Evolutionary conservation across 148 eudicot genomes (phyloP).

Genomic region (Camellia japonica): DNA sequence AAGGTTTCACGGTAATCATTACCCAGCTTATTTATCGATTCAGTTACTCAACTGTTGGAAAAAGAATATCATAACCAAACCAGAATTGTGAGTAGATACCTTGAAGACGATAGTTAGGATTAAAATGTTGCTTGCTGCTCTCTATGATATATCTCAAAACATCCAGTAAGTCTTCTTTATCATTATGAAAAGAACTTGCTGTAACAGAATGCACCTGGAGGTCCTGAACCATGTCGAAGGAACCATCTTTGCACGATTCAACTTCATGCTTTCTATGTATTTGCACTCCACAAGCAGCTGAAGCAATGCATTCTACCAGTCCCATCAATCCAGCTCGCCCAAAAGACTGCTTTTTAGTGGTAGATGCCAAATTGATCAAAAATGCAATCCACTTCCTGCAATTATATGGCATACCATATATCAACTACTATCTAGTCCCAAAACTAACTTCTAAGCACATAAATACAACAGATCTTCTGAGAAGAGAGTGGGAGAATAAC

Average conservation of each 20-base stretch:
- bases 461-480: background rate
- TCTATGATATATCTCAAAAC: slow-evolving; percentile 69
- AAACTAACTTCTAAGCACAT: background rate
- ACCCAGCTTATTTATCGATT: slow-evolving; percentile 7
- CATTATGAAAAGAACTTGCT: slow-evolving; percentile 23
- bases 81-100: slow-evolving; percentile 35
- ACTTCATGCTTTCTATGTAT: slow-evolving; percentile 21
- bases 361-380: slow-evolving; percentile 61
- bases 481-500: background rate
- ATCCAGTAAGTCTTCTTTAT: slow-evolving; percentile 58
- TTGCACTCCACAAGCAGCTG: slow-evolving; percentile 38
- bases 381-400: slow-evolving; percentile 64
- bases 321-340: slow-evolving; percentile 89
- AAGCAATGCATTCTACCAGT: slow-evolving; percentile 62
- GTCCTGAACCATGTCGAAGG: slow-evolving; percentile 21
- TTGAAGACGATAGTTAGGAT: slow-evolving; percentile 76
- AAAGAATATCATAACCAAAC: background rate
- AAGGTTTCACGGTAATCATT: slow-evolving; percentile 15
- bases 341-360: slow-evolving; percentile 60
- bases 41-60: background rate
- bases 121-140: slow-evolving; percentile 92
- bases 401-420: slow-evolving; percentile 10
- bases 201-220: slow-evolving; percentile 25
- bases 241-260: slow-evolving; percentile 21
- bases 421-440: background rate